These are phyloP conservation scores for Corynascus novoguineensis DNA, from an alignment of 495 filamentous ascomycete species.

Conservation along the genomic window DNA sequence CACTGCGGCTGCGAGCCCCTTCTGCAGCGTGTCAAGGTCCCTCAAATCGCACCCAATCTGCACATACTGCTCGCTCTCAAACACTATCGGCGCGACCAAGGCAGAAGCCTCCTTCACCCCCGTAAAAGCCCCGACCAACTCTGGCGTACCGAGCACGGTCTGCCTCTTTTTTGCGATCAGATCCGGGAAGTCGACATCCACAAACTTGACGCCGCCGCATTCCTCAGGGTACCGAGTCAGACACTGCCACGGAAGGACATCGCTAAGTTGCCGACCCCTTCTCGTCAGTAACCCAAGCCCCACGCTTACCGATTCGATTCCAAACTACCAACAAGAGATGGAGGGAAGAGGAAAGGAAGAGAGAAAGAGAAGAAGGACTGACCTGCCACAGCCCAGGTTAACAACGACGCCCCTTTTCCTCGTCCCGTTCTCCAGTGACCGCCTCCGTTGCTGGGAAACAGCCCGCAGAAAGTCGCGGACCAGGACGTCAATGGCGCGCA, in stretches of 20 bases:
- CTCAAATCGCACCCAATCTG: slow-evolving; percentile 80
- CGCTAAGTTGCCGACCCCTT: slow-evolving; percentile 56
- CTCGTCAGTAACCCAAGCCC: not conserved
- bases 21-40: slow-evolving; percentile 53
- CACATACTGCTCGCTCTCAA: slow-evolving; percentile 65
- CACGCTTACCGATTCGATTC: slow-evolving; percentile 12
- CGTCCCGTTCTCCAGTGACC: too few relatives aligned
- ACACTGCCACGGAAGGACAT: slow-evolving; percentile 85
- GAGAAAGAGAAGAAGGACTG: slow-evolving; percentile 36
- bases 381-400: slow-evolving; percentile 91
- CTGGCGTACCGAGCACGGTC: slow-evolving; percentile 55
- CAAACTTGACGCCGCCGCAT: slow-evolving; percentile 56
- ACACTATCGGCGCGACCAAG: slow-evolving; percentile 32
- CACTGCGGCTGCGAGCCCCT: slow-evolving; percentile 50
- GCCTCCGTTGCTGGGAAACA: too few relatives aligned
- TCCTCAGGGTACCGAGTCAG: slow-evolving; percentile 54
- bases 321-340: not conserved
- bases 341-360: not conserved
- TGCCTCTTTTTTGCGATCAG: slow-evolving; percentile 69
- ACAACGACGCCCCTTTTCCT: slow-evolving; percentile 52
- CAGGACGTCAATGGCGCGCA: slow-evolving; percentile 70
- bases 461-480: slow-evolving; percentile 60
- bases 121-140: slow-evolving; percentile 43
- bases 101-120: slow-evolving; percentile 6
- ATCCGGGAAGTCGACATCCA: slow-evolving; percentile 84